Base-by-base conservation (phyloP, 768 basidiomycete genomes). In the Dacryopinax primogenitus region DNA sequence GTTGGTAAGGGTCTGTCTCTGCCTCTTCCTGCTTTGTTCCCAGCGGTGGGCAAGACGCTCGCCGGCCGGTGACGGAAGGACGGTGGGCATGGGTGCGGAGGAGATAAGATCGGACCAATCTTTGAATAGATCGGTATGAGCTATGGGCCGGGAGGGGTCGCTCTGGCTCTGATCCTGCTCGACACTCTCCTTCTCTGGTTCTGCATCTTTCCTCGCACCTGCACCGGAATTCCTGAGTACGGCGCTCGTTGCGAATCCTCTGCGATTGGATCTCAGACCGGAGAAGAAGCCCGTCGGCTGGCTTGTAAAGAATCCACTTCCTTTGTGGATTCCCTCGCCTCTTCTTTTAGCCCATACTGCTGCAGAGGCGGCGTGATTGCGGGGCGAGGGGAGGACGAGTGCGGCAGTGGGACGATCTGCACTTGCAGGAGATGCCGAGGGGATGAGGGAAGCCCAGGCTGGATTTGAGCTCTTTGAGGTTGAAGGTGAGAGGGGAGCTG, bases 1-100 rank as follows among this genome's bases (percentile, higher is more conserved):
- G 0, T 83, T 83, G 0, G 87, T 87, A 80, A 89, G 83, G 21
- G 82, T 76, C 67, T 86, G 84, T 30, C 79, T 13, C 51, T 58
- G 51, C 13, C 9, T 30, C 23, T 30, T 23, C 51, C 51, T n/a
- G 51, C 26, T 30, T 58, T 30, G 51, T 21, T 58, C 51, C 51
- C 51, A 58, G 13, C 51, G 51, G 4, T 58, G 51, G 26, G 7
- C n/a, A 39, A 11, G 12, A n/a, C 12, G 51, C 30, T 9, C 15
- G 51, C 13, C 4, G 51, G 13, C 9, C 13, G 30, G 23, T 13
- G 2, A 3, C 26, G 51, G 51, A 13, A 58, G 51, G 51, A 58
- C 3, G 13, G 51, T 58, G 26, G 51, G 51, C 9, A 30, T 30
- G 51, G 51, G 51, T 26, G 51, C 9, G 51, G 51, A 58, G 13